Evolutionary conservation across 495 filamentous ascomycete species (phyloP).

Genomic region (Barbatosphaeria neglecta): DNA sequence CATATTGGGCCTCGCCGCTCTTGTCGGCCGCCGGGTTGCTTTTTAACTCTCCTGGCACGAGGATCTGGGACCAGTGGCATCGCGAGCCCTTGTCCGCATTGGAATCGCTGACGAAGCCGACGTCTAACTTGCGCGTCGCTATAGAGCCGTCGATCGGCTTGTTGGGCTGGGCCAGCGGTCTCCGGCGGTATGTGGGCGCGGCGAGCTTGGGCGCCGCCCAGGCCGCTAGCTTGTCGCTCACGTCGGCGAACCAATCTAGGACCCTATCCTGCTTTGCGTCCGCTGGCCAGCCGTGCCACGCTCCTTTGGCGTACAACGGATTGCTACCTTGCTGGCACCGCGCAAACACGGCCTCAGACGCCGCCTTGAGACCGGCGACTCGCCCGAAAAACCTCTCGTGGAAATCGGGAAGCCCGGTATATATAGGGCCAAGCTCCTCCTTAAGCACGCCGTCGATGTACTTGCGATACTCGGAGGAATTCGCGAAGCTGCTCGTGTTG

Average conservation of each 20-base stretch:
- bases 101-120: conserved; percentile 32
- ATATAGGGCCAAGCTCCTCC: too few relatives aligned
- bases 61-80: conserved; percentile 35
- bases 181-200: conserved; percentile 7
- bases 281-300: too few relatives aligned
- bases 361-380: conserved; percentile 17
- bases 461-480: too few relatives aligned
- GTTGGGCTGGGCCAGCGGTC: conserved; percentile 20
- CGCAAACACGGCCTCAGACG: conserved; percentile 23
- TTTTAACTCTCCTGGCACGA: conserved; percentile 36
- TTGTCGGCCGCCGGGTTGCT: conserved; percentile 29
- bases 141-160: conserved; percentile 25
- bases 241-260: conserved; percentile 21
- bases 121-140: conserved; percentile 28
- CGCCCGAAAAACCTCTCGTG: conserved; percentile 24
- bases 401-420: conserved; percentile 22
- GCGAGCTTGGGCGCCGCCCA: conserved; percentile 10
- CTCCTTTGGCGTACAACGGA: too few relatives aligned
- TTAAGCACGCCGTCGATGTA: too few relatives aligned
- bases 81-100: too few relatives aligned
- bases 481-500: too few relatives aligned
- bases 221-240: conserved; percentile 20
- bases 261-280: conserved; percentile 19
- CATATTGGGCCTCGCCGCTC: conserved; percentile 23
- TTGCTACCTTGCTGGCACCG: too few relatives aligned